Evolutionary conservation across 164 flowering plant genomes (phyloP), one percentile per base, ranked within the genome.

Genomic region (Umbilicus rupestris): DNA sequence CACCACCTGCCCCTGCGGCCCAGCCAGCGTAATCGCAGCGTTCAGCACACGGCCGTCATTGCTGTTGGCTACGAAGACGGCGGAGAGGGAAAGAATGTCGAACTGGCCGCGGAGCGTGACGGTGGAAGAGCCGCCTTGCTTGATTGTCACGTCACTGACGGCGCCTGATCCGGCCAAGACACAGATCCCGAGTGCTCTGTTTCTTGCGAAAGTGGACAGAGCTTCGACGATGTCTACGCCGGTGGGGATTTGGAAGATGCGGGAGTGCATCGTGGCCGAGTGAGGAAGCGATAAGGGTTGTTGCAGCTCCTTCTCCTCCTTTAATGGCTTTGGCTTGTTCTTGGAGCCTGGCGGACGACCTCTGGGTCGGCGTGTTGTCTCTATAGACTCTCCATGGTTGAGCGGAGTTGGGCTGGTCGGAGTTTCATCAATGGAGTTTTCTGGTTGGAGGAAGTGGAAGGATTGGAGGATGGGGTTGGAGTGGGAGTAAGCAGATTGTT

Each of bases 1-100:
- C n/a, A 87, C 77, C 75, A 87, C 77, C 80, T 84, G 89, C 3
- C 92, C 92, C 69, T 82, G 87, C 1, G 92, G 83, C 0, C 89
- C 89, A 0, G 87, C 86, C 1, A 87, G 79, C 1, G 86, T 85
- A 19, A 87, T 77, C 5, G 86, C 45, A 65, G 82, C 78, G 8
- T 74, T 50, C 16, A 50, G 3, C 39, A 37, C 39, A 37, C 39
- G 39, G 1, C 26, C 26, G 26, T 11, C 58, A 7, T 50, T n/a
- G 58, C 26, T 50, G 39, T 8, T 37, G 8, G 39, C 39, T 15
- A 50, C 1, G 26, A 50, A 50, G 16, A 20, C 17, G 26, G 58
- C 58, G 15, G 58, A 50, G 58, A 50, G 58, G 58, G 58, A 50
- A 0, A 50, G 58, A 19, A 50, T 50, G 26, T 50, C 58, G 20